phyloP scores from a whole-genome alignment of 306 rosid species.

The Canavalia gladiata region DNA sequence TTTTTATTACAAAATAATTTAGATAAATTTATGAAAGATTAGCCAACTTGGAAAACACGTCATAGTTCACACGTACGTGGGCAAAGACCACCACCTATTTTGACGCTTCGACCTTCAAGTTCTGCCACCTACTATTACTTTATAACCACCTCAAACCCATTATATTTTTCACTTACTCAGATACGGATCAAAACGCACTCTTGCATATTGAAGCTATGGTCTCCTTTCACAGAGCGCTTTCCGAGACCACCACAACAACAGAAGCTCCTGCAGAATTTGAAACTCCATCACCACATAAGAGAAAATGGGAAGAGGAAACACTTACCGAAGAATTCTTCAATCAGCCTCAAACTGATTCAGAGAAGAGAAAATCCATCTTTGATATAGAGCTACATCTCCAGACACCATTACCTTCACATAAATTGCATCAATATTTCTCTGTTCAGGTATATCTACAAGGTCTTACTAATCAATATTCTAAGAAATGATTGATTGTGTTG shows the following conservation, averaged over 20 bases:
- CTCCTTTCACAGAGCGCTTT: constrained; percentile 61
- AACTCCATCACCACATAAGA: constrained; percentile 63
- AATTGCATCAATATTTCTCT: constrained; percentile 75
- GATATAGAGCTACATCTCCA: constrained; percentile 80
- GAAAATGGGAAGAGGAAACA: constrained; percentile 64
- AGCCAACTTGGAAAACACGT: constrained; percentile 66
- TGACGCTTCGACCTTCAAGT: constrained; percentile 45
- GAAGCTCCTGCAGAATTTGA: constrained; percentile 56
- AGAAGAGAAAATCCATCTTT: constrained; percentile 54
- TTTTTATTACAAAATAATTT: too few species aligned
- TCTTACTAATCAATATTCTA: too few species aligned
- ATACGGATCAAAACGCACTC: constrained; percentile 1
- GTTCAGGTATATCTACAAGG: constrained; percentile 72
- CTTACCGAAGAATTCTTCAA: constrained; percentile 50
- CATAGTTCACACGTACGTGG: constrained; percentile 54
- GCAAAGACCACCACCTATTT: constrained; percentile 48
- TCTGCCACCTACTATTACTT: constrained; percentile 48
- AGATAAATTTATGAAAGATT: background rate
- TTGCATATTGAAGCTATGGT: constrained; percentile 58
- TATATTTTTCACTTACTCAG: constrained; percentile 42
- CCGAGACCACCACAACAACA: constrained; percentile 51
- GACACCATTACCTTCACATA: constrained; percentile 83
- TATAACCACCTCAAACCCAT: constrained; percentile 63
- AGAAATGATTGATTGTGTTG: too few species aligned
- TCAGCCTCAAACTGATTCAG: constrained; percentile 52